Percentiles rank a stretch among this genome's conserved stretches.
Conservation (phyloP, 2,329 filamentous ascomycete genomes). For the Fusarium nematophilum region DNA sequence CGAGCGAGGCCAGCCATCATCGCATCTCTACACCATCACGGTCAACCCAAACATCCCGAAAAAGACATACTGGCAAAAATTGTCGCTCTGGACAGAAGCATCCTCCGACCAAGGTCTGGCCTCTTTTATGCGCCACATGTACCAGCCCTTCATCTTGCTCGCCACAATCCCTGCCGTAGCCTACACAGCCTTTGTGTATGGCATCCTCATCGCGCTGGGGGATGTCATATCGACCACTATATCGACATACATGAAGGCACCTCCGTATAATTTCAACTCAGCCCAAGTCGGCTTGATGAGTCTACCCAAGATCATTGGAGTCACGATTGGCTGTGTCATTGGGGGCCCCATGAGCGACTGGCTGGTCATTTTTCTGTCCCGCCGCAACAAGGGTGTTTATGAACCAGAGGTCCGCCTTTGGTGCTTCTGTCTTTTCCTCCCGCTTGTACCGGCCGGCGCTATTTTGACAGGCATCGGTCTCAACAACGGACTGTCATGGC, state of each 20-base stretch:
- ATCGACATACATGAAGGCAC: slow-evolving; percentile 13
- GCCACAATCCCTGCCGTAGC: slow-evolving; percentile 4
- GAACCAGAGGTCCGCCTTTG: slow-evolving; percentile 60
- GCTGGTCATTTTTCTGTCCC: slow-evolving; percentile 50
- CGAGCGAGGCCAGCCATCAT: too few relatives aligned
- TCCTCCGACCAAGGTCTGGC: neutral
- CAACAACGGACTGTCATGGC: slow-evolving; percentile 3
- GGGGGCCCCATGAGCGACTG: slow-evolving; percentile 52
- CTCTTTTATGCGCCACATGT: slow-evolving; percentile 5
- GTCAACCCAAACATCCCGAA: neutral
- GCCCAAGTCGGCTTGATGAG: slow-evolving; percentile 41
- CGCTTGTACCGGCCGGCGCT: neutral
- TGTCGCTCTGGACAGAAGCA: slow-evolving; percentile 1
- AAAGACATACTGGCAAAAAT: slow-evolving; percentile 13
- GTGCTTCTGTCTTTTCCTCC: too few relatives aligned
- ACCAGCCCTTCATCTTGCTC: slow-evolving; percentile 13
- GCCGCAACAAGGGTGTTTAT: slow-evolving; percentile 53
- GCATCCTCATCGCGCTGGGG: neutral
- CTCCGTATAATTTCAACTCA: slow-evolving; percentile 46
- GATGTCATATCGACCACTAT: neutral
- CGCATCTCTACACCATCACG: too few relatives aligned
- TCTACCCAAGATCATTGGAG: slow-evolving; percentile 48
- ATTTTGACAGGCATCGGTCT: slow-evolving; percentile 5
- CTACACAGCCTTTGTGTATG: slow-evolving; percentile 9
- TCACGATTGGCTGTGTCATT: slow-evolving; percentile 50